Percentiles rank a stretch among this genome's conserved stretches.
Conservation (phyloP, 2,329 filamentous ascomycete species). For the Golovinomyces cichoracearum region DNA sequence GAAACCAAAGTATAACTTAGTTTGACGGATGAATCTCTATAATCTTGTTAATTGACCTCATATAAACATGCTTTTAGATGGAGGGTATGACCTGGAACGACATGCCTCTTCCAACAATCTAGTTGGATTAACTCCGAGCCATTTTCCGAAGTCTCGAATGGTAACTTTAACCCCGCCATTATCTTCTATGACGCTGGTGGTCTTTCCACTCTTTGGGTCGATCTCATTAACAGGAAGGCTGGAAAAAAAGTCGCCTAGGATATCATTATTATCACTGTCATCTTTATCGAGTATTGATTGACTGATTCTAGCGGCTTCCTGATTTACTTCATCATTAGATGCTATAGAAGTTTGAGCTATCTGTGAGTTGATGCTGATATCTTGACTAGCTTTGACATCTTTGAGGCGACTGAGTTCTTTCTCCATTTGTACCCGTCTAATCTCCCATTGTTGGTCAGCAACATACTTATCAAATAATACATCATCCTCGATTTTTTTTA, state of each 20-base stretch:
- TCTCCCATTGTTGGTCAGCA: conserved; percentile 40
- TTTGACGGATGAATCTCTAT: conserved; percentile 42
- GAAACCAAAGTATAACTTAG: conserved; percentile 46
- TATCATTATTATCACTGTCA: conserved; percentile 28
- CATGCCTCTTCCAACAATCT: conserved; percentile 70
- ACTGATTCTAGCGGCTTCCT: conserved; percentile 32
- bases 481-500: conserved; percentile 53
- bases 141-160: conserved; percentile 65
- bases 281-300: conserved; percentile 30
- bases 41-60: conserved; percentile 2
- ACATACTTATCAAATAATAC: conserved; percentile 43
- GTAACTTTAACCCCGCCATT: conserved; percentile 28
- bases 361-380: neutral
- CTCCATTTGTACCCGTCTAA: conserved; percentile 31
- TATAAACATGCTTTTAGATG: neutral
- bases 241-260: conserved; percentile 30
- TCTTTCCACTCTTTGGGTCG: conserved; percentile 31
- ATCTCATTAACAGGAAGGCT: conserved; percentile 34
- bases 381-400: neutral
- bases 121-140: conserved; percentile 48
- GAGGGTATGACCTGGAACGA: conserved; percentile 34
- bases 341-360: conserved; percentile 1
- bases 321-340: conserved; percentile 17
- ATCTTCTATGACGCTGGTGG: conserved; percentile 27
- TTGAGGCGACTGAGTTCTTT: conserved; percentile 30